A percentile compares a stretch with the other conserved stretches of the same genome.
These are phyloP conservation scores for Dryas octopetala DNA, from an alignment of 306 rosid genomes.

Conservation along the genomic window DNA sequence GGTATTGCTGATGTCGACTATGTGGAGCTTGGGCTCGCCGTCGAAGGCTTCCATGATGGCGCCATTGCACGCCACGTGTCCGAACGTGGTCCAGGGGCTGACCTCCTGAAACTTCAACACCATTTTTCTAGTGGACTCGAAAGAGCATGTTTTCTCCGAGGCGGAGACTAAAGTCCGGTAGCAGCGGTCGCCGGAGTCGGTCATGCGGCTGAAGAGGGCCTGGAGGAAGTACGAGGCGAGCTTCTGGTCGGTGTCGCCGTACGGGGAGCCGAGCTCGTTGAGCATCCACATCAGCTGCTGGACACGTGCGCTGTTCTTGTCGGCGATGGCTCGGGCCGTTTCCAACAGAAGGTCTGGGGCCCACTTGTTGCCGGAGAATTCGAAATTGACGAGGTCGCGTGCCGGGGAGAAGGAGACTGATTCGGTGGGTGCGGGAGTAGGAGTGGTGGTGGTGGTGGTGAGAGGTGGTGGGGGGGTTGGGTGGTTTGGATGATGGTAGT, in stretches of 20 bases:
- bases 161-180: slow-evolving; percentile 59
- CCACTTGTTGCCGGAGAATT: slow-evolving; percentile 71
- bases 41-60: slow-evolving; percentile 86
- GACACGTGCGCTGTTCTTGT: slow-evolving; percentile 55
- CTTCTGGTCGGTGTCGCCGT: slow-evolving; percentile 83
- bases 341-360: slow-evolving; percentile 60
- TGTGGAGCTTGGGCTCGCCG: slow-evolving; percentile 72
- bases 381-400: slow-evolving; percentile 41
- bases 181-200: slow-evolving; percentile 72
- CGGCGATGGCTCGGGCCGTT: slow-evolving; percentile 68
- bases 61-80: slow-evolving; percentile 91
- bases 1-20: slow-evolving; percentile 78
- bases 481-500: slow-evolving; percentile 31
- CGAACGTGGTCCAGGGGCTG: slow-evolving; percentile 92
- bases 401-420: slow-evolving; percentile 46
- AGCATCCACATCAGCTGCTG: slow-evolving; percentile 97
- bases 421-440: slow-evolving; percentile 27
- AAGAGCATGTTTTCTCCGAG: slow-evolving; percentile 70
- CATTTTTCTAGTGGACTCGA: slow-evolving; percentile 71
- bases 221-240: slow-evolving; percentile 78
- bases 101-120: slow-evolving; percentile 84
- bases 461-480: slow-evolving; percentile 28
- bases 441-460: slow-evolving; percentile 18
- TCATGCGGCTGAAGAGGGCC: slow-evolving; percentile 72
- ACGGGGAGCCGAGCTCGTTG: slow-evolving; percentile 82